Evolutionary conservation across 768 basidiomycete genomes (phyloP), one percentile per base, ranked within the genome.

Genomic region (Amanita brunnescens): DNA sequence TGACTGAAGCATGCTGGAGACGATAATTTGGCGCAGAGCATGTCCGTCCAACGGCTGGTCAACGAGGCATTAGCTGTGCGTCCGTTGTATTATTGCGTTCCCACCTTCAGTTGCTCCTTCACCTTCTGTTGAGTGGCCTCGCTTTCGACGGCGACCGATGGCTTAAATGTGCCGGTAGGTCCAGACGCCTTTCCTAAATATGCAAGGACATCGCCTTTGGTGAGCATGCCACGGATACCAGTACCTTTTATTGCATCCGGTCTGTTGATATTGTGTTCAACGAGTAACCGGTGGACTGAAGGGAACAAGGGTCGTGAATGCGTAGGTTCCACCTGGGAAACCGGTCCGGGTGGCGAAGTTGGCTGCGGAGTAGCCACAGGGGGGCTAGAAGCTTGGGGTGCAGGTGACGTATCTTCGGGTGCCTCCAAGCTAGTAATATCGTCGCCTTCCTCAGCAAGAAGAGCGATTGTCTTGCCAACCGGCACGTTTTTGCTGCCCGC

Each of bases 371-470:
- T 57, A 24, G 69, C 55, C 33, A 68, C 47, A 9, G 69, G 40
- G 32, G 64, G 47, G 10, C 64, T 41, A 45, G 68, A 56, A 43
- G 49, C 41, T 32, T 68, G 52, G 38, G 69, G 51, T 14, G 64
- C 58, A 6, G 63, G 52, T 6, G 57, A 53, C 21, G 72, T 70
- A 55, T 78, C 74, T 54, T 73, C 68, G 3, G 88, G 83, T 14
- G 71, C 65, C 60, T 91, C 76, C 40, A 97, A 78, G 61, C 86
- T 84, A 47, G 92, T 83, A 53, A 97, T 83, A 66, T 97, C 89
- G 67, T 99, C 95, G 6, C 95, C 95, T 66, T 94, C 90, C 63
- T 99, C 94, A 23, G 91, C 94, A 6, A 97, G 78, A 38, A 99
- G 73, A 2, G 92, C 95, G 59, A 99, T 98, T 18, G 85, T 66